Conservation (phyloP, 495 filamentous ascomycete species). For the Penicillium cinerascens region DNA sequence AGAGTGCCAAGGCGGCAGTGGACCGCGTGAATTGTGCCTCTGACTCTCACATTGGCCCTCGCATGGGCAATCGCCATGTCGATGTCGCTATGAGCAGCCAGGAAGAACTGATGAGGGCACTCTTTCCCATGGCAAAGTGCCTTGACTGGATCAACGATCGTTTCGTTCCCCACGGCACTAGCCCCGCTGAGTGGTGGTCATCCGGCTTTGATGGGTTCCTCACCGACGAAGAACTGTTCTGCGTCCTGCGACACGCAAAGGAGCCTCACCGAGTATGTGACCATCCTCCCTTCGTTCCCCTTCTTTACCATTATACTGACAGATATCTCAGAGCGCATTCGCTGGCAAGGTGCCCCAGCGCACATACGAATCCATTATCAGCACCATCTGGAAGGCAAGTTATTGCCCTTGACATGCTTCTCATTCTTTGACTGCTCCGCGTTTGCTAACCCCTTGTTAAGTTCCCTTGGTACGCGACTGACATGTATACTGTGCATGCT, state of each 20-base stretch:
- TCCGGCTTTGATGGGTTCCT: slow-evolving; percentile 68
- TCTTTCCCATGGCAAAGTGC: slow-evolving; percentile 67
- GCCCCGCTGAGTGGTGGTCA: slow-evolving; percentile 50
- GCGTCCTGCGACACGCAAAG: slow-evolving; percentile 64
- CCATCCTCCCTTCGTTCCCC: background rate
- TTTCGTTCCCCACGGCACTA: slow-evolving; percentile 34
- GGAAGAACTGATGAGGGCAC: slow-evolving; percentile 56
- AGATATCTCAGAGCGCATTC: slow-evolving; percentile 55
- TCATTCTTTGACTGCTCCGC: background rate
- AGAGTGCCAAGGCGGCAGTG: slow-evolving; percentile 50
- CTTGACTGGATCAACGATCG: slow-evolving; percentile 52
- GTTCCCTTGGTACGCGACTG: slow-evolving; percentile 66
- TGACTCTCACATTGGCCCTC: slow-evolving; percentile 45
- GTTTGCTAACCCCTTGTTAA: slow-evolving; percentile 15
- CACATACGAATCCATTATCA: slow-evolving; percentile 71
- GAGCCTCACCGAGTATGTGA: slow-evolving; percentile 61
- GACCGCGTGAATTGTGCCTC: slow-evolving; percentile 36
- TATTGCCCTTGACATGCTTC: background rate
- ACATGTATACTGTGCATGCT: slow-evolving; percentile 60
- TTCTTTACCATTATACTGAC: slow-evolving; percentile 9
- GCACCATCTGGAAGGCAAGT: slow-evolving; percentile 64
- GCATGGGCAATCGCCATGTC: slow-evolving; percentile 63
- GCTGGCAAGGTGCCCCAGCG: slow-evolving; percentile 64
- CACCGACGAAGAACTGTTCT: slow-evolving; percentile 65
- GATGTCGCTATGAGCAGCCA: slow-evolving; percentile 60